These are phyloP conservation scores for Gentiana macrophylla DNA, from an alignment of 257 asterid genomes.

Conservation along the genomic window DNA sequence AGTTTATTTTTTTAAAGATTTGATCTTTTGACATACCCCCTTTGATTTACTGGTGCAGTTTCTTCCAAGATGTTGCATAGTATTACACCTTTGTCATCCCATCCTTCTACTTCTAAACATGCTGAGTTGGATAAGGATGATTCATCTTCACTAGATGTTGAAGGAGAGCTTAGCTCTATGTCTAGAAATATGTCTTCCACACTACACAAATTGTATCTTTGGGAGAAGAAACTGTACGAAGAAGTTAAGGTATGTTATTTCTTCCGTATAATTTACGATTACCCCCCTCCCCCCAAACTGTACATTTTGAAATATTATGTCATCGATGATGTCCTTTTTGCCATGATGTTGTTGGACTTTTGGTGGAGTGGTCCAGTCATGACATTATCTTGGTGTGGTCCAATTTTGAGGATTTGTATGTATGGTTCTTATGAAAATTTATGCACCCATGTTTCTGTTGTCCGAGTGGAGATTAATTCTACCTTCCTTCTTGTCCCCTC, in stretches of 20 bases:
- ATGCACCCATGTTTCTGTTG: neutral
- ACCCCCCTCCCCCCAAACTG: conserved; percentile 2
- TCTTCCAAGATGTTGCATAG: conserved; percentile 71
- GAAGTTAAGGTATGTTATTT: conserved; percentile 75
- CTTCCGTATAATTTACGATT: conserved; percentile 1
- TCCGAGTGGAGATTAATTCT: neutral
- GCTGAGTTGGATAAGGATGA: conserved; percentile 32
- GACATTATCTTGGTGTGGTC: conserved; percentile 3
- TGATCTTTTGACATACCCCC: conserved; percentile 9
- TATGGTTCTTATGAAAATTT: neutral
- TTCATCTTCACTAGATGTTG: conserved; percentile 37
- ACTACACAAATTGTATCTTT: conserved; percentile 70
- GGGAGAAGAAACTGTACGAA: conserved; percentile 96
- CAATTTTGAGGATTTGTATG: neutral
- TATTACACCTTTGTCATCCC: conserved; percentile 40
- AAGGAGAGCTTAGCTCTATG: conserved; percentile 50
- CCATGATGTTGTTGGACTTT: too few relatives aligned
- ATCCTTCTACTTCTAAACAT: conserved; percentile 49
- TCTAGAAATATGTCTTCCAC: conserved; percentile 76
- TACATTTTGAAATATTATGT: neutral
- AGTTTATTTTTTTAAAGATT: conserved; percentile 2
- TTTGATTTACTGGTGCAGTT: conserved; percentile 33
- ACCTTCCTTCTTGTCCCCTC: neutral
- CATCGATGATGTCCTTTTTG: too few relatives aligned
- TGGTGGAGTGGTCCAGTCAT: conserved; percentile 4